phyloP scores from a whole-genome alignment of 139 green algal species.

The Ostreobium quekettii region DNA sequence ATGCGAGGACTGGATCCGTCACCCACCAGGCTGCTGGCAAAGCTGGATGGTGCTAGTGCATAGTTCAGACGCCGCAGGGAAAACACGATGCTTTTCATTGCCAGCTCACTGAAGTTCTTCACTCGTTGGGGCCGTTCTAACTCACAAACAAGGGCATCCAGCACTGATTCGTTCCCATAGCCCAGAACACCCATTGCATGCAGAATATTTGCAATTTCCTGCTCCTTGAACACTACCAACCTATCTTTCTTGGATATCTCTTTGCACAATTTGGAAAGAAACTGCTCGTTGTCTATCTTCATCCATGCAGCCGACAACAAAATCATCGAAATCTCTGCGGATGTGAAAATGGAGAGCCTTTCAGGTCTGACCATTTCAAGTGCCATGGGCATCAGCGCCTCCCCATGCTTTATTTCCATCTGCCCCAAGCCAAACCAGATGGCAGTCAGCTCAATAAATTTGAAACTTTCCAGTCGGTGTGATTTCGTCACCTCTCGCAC shows the following conservation, averaged over 20 bases:
- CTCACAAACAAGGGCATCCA: too few relatives aligned
- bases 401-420: not conserved
- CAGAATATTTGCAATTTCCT: not conserved
- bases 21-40: not conserved
- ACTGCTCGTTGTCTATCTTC: not conserved
- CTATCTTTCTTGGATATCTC: not conserved
- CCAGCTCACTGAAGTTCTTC: too few relatives aligned
- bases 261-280: not conserved
- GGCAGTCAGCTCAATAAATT: not conserved
- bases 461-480: not conserved
- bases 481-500: not conserved
- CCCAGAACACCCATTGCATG: not conserved
- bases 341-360: not conserved
- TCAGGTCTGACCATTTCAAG: not conserved
- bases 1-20: not conserved
- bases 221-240: slow-evolving; percentile 9
- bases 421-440: not conserved
- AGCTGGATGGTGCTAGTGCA: not conserved
- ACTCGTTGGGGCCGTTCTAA: too few relatives aligned
- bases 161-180: not conserved
- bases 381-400: not conserved
- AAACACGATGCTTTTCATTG: slow-evolving; percentile 3
- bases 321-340: not conserved
- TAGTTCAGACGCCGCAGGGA: not conserved
- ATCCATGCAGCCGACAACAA: not conserved